Percentiles rank a stretch among this genome's conserved stretches.
These are phyloP conservation scores for Tetraselmis striata DNA, from an alignment of 139 green algal species.

Conservation along the genomic window DNA sequence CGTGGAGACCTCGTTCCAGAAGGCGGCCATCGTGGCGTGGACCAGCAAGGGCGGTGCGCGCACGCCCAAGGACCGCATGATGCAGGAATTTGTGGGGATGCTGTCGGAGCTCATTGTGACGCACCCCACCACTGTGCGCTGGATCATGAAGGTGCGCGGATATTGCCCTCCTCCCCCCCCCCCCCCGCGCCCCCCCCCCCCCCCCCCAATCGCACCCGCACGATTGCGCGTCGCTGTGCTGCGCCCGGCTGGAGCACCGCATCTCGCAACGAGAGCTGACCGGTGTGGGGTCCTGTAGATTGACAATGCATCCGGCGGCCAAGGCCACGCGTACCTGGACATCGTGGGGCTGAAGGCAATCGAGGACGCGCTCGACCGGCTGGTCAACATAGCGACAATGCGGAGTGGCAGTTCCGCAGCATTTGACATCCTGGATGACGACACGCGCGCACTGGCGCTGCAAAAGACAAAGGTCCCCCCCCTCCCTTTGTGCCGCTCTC, in stretches of 20 bases:
- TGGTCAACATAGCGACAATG: neutral
- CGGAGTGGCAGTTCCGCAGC: neutral
- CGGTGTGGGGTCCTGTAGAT: conserved; percentile 58
- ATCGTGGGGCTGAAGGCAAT: conserved; percentile 22
- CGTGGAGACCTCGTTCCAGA: neutral
- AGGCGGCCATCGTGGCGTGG: neutral
- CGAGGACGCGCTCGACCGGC: conserved; percentile 23
- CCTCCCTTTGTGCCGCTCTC: no score
- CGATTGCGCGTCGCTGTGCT: no score
- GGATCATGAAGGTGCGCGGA: conserved; percentile 13
- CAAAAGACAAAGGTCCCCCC: neutral
- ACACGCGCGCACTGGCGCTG: neutral
- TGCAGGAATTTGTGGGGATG: neutral
- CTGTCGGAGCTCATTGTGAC: conserved; percentile 29
- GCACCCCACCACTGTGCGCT: conserved; percentile 8
- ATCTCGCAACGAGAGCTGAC: no score
- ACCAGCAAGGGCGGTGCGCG: neutral
- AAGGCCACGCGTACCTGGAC: conserved; percentile 43
- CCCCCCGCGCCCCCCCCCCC: no score
- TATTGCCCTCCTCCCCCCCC: no score
- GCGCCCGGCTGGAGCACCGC: no score
- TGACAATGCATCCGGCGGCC: conserved; percentile 40
- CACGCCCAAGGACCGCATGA: conserved; percentile 4
- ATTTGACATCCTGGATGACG: neutral
- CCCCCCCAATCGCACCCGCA: no score